These are phyloP conservation scores for Zoysia matrella DNA, from an alignment of 202 grass and related monocot species.

Conservation along the genomic window DNA sequence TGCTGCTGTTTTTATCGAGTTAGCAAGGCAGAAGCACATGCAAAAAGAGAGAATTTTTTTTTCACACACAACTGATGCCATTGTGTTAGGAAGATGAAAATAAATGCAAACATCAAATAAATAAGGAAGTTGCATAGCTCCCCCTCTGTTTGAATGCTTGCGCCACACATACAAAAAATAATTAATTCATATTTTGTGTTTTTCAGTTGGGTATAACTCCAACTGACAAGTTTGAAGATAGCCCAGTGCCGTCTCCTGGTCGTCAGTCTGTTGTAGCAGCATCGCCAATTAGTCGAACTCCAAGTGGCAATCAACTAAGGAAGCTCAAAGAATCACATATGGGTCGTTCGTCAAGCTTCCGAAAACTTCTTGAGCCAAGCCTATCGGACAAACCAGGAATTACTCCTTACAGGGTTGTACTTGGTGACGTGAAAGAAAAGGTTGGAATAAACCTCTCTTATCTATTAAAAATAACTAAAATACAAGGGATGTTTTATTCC, in stretches of 20 bases:
- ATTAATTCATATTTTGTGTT: neutral
- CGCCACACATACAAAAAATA: neutral
- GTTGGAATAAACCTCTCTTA: slow-evolving; percentile 40
- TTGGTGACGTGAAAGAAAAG: slow-evolving; percentile 91
- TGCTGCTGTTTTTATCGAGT: neutral
- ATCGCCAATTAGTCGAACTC: slow-evolving; percentile 50
- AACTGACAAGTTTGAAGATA: slow-evolving; percentile 55
- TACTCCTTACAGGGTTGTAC: slow-evolving; percentile 90
- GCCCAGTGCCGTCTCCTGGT: slow-evolving; percentile 52
- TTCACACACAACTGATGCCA: neutral
- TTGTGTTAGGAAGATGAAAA: neutral
- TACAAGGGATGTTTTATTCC: neutral
- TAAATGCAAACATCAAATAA: neutral
- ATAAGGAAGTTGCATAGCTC: neutral
- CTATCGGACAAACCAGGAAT: slow-evolving; percentile 70
- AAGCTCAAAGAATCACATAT: slow-evolving; percentile 79
- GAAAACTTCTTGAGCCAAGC: slow-evolving; percentile 88
- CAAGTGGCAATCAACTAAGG: slow-evolving; percentile 64
- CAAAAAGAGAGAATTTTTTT: too few relatives aligned
- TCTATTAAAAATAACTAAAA: neutral
- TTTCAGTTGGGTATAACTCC: slow-evolving; percentile 46
- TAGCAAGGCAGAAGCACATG: neutral
- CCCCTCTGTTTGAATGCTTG: neutral
- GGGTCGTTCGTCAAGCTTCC: slow-evolving; percentile 77
- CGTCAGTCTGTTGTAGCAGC: slow-evolving; percentile 43